Conservation (phyloP, 2,329 filamentous ascomycete species). For the Fusarium sp. region DNA sequence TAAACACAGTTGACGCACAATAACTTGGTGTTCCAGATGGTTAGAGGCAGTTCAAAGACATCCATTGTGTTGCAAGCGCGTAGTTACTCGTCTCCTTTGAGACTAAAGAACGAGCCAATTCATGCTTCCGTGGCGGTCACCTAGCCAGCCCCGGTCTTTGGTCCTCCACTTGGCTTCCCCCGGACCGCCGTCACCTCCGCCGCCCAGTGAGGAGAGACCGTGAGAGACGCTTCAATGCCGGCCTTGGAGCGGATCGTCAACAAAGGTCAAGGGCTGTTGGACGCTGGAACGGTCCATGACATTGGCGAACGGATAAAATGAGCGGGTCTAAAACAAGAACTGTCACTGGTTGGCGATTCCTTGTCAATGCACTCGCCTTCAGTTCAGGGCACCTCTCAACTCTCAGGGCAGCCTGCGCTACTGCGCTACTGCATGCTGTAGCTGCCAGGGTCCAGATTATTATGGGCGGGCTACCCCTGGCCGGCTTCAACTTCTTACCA, state of each 20-base stretch:
- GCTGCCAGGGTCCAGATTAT: slow-evolving; percentile 32
- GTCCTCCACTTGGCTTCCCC: slow-evolving; percentile 10
- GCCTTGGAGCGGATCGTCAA: slow-evolving; percentile 32
- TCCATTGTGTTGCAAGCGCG: slow-evolving; percentile 18
- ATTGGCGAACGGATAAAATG: slow-evolving; percentile 28
- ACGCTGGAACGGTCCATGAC: slow-evolving; percentile 18
- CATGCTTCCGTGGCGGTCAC: slow-evolving; percentile 29
- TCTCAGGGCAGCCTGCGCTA: slow-evolving; percentile 16
- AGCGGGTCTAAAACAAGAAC: slow-evolving; percentile 13
- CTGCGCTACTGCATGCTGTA: slow-evolving; percentile 16
- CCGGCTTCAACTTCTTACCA: slow-evolving; percentile 31
- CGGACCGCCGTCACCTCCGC: slow-evolving; percentile 18
- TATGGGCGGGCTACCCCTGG: slow-evolving; percentile 35
- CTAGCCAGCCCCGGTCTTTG: slow-evolving; percentile 26
- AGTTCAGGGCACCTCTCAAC: slow-evolving; percentile 31
- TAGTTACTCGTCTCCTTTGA: slow-evolving; percentile 11
- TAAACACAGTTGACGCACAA: slow-evolving; percentile 10
- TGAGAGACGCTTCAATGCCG: slow-evolving; percentile 5
- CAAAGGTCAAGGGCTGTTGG: slow-evolving; percentile 12
- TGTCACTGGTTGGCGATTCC: slow-evolving; percentile 13
- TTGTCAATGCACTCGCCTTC: slow-evolving; percentile 28
- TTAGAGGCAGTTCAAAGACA: neutral
- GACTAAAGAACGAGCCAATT: slow-evolving; percentile 27
- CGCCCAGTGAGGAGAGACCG: slow-evolving; percentile 9
- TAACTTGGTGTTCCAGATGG: slow-evolving; percentile 6